Conservation (phyloP, 2,329 filamentous ascomycete species). For the Neofusicoccum cordaticola region DNA sequence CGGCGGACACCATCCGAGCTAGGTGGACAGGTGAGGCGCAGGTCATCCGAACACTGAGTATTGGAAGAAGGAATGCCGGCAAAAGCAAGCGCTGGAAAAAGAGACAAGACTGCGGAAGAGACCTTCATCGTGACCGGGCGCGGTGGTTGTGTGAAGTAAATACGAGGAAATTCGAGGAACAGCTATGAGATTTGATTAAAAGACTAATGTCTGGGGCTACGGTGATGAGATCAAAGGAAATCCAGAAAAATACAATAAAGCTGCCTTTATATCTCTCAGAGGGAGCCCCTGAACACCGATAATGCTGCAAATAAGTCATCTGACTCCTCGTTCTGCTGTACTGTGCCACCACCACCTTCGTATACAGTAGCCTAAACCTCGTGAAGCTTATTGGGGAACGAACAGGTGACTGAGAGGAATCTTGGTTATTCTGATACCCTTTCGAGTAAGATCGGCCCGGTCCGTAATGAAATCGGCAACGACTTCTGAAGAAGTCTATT, state of each 20-base stretch:
- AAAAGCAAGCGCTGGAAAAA: background rate
- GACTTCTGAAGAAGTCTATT: background rate
- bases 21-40: background rate
- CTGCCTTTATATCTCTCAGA: background rate
- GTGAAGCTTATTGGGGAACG: background rate
- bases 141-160: background rate
- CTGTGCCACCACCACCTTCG: too few species aligned
- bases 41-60: background rate
- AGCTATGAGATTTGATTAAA: background rate
- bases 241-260: background rate
- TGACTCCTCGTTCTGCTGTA: background rate
- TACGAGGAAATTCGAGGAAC: background rate
- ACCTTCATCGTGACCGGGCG: background rate
- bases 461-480: background rate
- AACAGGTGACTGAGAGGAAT: background rate
- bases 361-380: background rate
- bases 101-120: background rate
- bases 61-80: background rate
- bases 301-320: background rate
- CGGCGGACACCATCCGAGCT: background rate
- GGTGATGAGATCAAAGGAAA: too few species aligned
- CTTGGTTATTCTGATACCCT: background rate
- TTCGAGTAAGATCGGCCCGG: background rate
- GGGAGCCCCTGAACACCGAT: background rate
- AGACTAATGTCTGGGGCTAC: background rate